Evolutionary conservation across 441 rosid species (phyloP), one percentile per base, ranked within the genome.

Genomic region (Adansonia rubrostipa): DNA sequence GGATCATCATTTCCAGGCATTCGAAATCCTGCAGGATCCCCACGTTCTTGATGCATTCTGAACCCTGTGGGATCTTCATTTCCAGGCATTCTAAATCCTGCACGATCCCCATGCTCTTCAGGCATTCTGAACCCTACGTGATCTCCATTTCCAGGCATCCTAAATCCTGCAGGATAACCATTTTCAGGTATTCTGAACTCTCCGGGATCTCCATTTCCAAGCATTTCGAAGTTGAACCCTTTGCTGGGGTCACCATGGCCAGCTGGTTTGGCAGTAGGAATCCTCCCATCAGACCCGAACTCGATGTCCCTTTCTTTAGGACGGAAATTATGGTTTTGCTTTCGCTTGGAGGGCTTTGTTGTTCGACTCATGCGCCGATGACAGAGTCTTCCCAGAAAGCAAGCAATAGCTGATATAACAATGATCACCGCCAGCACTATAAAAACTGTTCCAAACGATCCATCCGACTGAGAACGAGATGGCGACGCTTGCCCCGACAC

Each of bases 361-460:
- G 82, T 56, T 66, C 60, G 80, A 47, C 47, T 76, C 54, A 68
- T 17, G 42, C 82, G 77, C 19, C 90, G 76, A 83, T 82, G 87
- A 77, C 91, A 88, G 73, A 90, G 71, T 71, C 90, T 84, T 56
- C 96, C 93, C 11, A 90, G 86, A 54, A 83, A 82, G 81, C 92
- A 91, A 75, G 95, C 92, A 50, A 88, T 57, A 62, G 81, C 87
- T 3, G 92, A 88, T 62, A 90, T 71, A 45, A 85, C 92, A 13
- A 88, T 77, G 56, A 91, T 86, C 3, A 90, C 87, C 17, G 88
- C 91, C n/a, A 91, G 74, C 67, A 89, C 89, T 61, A 88, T 81
- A 78, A 91, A 88, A 63, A 87, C 90, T 2, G 87, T 86, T 74
- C 89, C 89, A 24, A 91, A 89, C 15, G 92, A 87, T 45, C 93